These are phyloP conservation scores for Pelargonium australe DNA, from an alignment of 441 rosid genomes.

Conservation along the genomic window DNA sequence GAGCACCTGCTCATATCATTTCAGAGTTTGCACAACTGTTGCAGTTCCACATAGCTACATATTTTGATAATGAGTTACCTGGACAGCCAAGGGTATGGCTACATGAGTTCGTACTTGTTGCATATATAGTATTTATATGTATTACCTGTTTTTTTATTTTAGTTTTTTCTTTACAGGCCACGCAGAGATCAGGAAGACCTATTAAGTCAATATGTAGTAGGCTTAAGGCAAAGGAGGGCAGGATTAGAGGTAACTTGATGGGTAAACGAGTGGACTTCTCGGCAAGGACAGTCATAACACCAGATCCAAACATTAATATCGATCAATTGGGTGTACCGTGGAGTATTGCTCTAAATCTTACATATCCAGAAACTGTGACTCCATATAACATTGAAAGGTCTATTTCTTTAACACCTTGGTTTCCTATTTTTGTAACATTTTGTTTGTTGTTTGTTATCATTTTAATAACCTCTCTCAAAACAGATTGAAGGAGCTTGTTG, in stretches of 20 bases:
- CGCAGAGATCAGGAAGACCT: constrained; percentile 98
- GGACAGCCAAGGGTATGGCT: constrained; percentile 92
- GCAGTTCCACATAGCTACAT: constrained; percentile 94
- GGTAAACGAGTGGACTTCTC: constrained; percentile 99
- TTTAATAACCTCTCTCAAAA: constrained; percentile 11
- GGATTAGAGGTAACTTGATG: constrained; percentile 96
- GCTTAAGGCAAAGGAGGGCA: constrained; percentile 97
- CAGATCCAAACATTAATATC: constrained; percentile 90
- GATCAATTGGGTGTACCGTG: constrained; percentile 98
- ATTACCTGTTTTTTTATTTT: constrained; percentile 3
- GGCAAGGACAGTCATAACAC: constrained; percentile 92
- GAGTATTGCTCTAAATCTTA: constrained; percentile 96
- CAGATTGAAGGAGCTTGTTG: constrained; percentile 95
- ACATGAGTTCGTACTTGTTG: constrained; percentile 7
- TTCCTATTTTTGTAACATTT: constrained; percentile 1
- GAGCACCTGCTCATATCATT: constrained; percentile 96
- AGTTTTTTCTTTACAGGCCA: constrained; percentile 53
- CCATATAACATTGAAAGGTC: constrained; percentile 96
- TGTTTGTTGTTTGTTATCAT: neutral
- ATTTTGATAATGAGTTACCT: constrained; percentile 97
- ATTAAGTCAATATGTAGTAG: constrained; percentile 96
- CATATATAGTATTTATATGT: neutral
- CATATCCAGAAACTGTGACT: constrained; percentile 97
- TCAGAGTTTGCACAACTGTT: constrained; percentile 92
- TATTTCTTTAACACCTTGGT: neutral